Evolutionary conservation across 1,284 basidiomycete genomes (phyloP).

Genomic region (Ganoderma multipileum): DNA sequence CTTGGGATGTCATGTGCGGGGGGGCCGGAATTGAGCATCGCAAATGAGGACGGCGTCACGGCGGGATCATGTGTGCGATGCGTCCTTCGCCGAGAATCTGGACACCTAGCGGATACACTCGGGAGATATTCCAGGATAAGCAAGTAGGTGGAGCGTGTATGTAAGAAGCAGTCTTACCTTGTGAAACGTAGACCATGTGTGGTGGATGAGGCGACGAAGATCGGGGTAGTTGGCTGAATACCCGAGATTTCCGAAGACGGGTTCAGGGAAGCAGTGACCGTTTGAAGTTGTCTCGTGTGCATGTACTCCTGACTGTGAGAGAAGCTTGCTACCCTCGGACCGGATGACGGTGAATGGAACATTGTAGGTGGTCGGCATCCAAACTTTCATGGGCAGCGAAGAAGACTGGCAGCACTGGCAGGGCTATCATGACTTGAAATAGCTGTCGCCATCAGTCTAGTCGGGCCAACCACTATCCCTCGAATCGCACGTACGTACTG

Average conservation of each 20-base stretch:
- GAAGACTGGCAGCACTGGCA: too few species aligned
- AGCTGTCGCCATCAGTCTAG: too few species aligned
- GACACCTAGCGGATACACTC: constrained; percentile 2
- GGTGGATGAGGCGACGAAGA: neutral
- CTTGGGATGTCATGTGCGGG: constrained; percentile 10
- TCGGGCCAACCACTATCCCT: too few species aligned
- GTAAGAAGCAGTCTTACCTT: neutral
- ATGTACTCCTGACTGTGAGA: neutral
- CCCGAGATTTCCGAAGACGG: neutral
- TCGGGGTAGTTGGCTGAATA: neutral
- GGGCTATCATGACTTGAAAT: neutral
- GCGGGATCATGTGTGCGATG: constrained; percentile 2
- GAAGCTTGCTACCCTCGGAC: neutral
- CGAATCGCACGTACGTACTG: too few species aligned
- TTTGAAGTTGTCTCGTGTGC: neutral
- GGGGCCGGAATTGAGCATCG: neutral
- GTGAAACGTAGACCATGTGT: neutral
- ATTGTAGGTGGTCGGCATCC: neutral
- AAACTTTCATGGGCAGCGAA: neutral
- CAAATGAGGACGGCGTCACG: neutral
- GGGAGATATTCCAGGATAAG: neutral
- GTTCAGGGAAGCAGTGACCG: neutral
- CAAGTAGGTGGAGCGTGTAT: neutral
- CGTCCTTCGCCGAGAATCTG: neutral
- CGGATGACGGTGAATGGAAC: neutral